Evolutionary conservation across 1,284 basidiomycete genomes (phyloP), one percentile per base, ranked within the genome.

Genomic region (Leccinum pachyderme): DNA sequence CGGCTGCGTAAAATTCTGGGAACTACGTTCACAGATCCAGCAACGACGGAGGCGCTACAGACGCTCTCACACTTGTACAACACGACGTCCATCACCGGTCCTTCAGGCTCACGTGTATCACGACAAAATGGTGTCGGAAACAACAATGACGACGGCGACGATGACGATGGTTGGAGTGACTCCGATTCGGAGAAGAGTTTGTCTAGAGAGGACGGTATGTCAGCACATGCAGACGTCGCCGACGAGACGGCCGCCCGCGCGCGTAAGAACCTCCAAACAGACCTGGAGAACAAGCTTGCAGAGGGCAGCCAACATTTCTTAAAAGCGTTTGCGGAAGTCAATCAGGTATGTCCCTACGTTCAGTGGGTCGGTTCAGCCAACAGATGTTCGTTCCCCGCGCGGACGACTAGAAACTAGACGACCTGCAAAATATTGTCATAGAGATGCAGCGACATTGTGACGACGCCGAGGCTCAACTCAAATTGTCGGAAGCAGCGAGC

Each of bases 1-100:
- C 81, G 93, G n/a, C 76, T 96, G 18, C 93, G 92, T 73, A 96
- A 96, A 71, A 86, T 96, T 53, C 79, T 96, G 25, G 85, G 88
- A 27, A 87, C 87, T 2, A 91, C 84, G 54, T 95, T 91, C 61
- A 87, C 94, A 50, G 93, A 95, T 67, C 78, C 84, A 11, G 81
- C 84, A 2, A 93, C 90, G 0, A 77, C 81, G 37, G 89, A 94
- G 59, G 94, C 93, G 0, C 77, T 97, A 31, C 80, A 85, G 54
- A 95, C 92, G 0, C 81, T 96, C 32, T 91, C 91, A 2, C 82
- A 88, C 28, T 79, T 93, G 53, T 95, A 94, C 64, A 73, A 75
- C 8, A 56, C 65, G 5, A 52, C 49, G 6, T 6, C 39, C 8
- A 22, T 12, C 15, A 29, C 35, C 12, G 15, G 22, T 28, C 51